Conservation (phyloP, 2,329 filamentous ascomycete species). For the Pyricularia pennisetigena region DNA sequence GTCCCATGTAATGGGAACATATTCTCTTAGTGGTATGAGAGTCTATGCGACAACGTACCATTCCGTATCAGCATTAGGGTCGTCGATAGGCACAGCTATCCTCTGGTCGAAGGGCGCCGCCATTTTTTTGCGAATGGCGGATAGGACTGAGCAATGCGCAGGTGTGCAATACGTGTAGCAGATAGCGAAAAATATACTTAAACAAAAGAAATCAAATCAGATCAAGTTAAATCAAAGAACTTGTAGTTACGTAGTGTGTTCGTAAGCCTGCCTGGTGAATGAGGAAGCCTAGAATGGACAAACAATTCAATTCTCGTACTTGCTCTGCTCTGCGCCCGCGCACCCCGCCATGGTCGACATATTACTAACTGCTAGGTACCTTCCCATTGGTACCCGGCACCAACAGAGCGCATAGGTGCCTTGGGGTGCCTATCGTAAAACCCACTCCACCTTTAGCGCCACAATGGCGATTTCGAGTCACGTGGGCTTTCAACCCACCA, state of each 20-base stretch:
- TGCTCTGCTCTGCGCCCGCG: neutral
- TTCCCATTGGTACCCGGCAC: neutral
- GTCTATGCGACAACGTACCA: slow-evolving; percentile 48
- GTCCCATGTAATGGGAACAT: neutral
- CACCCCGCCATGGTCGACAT: neutral
- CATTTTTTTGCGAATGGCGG: slow-evolving; percentile 30
- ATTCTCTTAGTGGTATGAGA: too few species aligned
- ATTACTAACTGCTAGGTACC: neutral
- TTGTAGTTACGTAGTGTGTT: neutral
- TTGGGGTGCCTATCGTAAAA: neutral
- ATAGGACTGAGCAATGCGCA: neutral
- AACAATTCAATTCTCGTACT: neutral
- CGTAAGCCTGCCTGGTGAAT: neutral
- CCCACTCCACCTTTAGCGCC: neutral
- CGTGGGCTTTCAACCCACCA: neutral
- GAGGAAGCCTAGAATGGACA: neutral
- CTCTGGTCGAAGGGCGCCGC: slow-evolving; percentile 53
- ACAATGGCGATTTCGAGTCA: neutral
- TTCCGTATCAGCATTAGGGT: slow-evolving; percentile 96
- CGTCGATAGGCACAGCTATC: slow-evolving; percentile 76
- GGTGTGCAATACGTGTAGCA: neutral
- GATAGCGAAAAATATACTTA: neutral
- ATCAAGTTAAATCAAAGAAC: neutral
- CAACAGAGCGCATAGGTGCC: neutral
- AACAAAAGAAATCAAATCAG: neutral